Evolutionary conservation across 805 yeast genomes (phyloP).

Genomic region (Metschnikowia lachancei): DNA sequence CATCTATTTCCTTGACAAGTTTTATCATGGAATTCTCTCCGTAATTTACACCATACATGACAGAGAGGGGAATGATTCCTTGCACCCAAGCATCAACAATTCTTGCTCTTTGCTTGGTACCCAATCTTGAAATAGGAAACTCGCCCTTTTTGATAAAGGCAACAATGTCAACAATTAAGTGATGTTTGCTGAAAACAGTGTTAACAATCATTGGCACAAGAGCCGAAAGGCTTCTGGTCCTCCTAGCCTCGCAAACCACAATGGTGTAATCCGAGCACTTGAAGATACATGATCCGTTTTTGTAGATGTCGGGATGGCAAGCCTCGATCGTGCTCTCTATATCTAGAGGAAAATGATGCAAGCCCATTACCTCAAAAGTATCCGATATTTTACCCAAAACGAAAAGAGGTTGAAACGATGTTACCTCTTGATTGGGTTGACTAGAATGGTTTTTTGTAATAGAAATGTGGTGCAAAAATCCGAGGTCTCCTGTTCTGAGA

Average conservation of each 20-base stretch:
- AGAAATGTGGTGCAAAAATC: conserved; percentile 77
- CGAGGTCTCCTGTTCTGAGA: conserved; percentile 90
- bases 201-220: conserved; percentile 82
- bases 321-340: conserved; percentile 55
- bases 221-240: conserved; percentile 57
- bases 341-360: conserved; percentile 87
- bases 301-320: conserved; percentile 57
- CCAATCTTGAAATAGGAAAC: conserved; percentile 69
- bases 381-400: conserved; percentile 81
- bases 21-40: conserved; percentile 67
- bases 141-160: conserved; percentile 67
- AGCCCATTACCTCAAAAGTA: conserved; percentile 87
- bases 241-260: conserved; percentile 64
- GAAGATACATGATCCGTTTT: conserved; percentile 59
- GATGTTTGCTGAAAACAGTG: conserved; percentile 75
- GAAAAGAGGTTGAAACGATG: conserved; percentile 70
- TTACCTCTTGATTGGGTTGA: conserved; percentile 29
- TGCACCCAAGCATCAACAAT: conserved; percentile 56
- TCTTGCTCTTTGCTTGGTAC: conserved; percentile 71
- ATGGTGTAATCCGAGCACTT: conserved; percentile 79
- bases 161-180: conserved; percentile 77
- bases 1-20: conserved; percentile 53
- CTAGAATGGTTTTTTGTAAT: conserved; percentile 38
- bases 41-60: conserved; percentile 51
- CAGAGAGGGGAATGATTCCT: conserved; percentile 42